Evolutionary conservation across 164 flowering plant genomes (phyloP).

Genomic region (Vitis labrusca): DNA sequence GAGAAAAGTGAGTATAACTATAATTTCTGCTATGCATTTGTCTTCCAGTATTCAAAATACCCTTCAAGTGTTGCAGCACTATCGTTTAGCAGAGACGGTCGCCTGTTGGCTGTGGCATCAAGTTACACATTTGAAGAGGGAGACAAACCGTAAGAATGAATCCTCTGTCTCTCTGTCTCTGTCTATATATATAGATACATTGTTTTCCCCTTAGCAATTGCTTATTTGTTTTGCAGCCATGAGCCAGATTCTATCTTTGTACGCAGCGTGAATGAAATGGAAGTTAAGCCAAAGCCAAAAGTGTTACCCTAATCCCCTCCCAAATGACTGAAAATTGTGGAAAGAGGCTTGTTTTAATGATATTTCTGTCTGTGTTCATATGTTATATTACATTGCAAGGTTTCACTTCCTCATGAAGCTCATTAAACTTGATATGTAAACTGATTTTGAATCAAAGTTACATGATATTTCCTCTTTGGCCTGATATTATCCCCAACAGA

Average conservation of each 20-base stretch:
- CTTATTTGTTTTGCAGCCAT: slow-evolving; percentile 60
- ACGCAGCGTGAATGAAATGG: slow-evolving; percentile 87
- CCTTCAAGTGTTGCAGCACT: slow-evolving; percentile 88
- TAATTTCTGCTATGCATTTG: neutral
- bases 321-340: slow-evolving; percentile 15
- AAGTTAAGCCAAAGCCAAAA: slow-evolving; percentile 96
- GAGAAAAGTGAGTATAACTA: neutral
- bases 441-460: too few relatives aligned
- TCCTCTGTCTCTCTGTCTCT: slow-evolving; percentile 11
- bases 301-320: slow-evolving; percentile 52
- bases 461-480: too few relatives aligned
- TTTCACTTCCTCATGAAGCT: too few relatives aligned
- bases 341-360: neutral
- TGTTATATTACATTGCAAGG: too few relatives aligned
- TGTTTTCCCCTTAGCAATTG: neutral
- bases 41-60: slow-evolving; percentile 71
- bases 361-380: neutral
- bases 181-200: neutral
- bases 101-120: slow-evolving; percentile 86
- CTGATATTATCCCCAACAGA: too few relatives aligned
- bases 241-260: slow-evolving; percentile 90
- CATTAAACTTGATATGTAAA: too few relatives aligned
- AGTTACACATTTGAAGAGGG: slow-evolving; percentile 95
- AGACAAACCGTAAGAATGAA: slow-evolving; percentile 63
- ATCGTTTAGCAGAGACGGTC: slow-evolving; percentile 94